phyloP scores from a whole-genome alignment of 1,284 basidiomycete species.

The Xerocomus minutiporus region DNA sequence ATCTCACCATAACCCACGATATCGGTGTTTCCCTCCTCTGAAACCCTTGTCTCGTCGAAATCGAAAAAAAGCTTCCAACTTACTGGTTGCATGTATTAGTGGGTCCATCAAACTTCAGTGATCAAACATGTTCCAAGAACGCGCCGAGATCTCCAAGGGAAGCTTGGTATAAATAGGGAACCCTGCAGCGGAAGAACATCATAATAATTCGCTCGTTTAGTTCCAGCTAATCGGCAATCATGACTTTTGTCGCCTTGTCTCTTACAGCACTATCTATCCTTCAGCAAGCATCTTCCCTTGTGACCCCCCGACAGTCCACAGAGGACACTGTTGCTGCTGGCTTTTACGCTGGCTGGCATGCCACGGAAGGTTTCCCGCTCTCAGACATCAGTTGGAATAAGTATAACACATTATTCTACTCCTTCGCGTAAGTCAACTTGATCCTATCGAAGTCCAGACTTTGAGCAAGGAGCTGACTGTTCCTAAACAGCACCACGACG shows the following conservation, averaged over 20 bases:
- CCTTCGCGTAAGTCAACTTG: conserved; percentile 30
- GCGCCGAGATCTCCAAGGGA: background rate
- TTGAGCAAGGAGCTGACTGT: background rate
- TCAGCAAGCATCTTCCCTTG: background rate
- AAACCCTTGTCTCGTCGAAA: background rate
- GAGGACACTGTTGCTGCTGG: conserved; percentile 15
- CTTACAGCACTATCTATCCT: conserved; percentile 12
- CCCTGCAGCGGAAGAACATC: background rate
- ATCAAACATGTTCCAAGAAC: background rate
- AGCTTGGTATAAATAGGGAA: background rate
- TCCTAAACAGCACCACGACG: conserved; percentile 34
- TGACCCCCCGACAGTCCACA: background rate
- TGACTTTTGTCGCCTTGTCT: conserved; percentile 8
- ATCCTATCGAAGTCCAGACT: background rate
- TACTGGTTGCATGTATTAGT: background rate
- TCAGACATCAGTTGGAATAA: conserved; percentile 44
- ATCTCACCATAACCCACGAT: background rate
- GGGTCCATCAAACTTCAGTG: background rate
- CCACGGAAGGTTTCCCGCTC: conserved; percentile 38
- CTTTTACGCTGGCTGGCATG: conserved; percentile 42
- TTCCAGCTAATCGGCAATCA: conserved; percentile 1
- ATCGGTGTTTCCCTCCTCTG: background rate
- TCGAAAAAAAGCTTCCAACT: background rate
- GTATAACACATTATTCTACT: conserved; percentile 38
- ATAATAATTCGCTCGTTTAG: background rate